These are phyloP conservation scores for Saccharum officinarum DNA, from an alignment of 176 grass and related monocot species.

Conservation along the genomic window DNA sequence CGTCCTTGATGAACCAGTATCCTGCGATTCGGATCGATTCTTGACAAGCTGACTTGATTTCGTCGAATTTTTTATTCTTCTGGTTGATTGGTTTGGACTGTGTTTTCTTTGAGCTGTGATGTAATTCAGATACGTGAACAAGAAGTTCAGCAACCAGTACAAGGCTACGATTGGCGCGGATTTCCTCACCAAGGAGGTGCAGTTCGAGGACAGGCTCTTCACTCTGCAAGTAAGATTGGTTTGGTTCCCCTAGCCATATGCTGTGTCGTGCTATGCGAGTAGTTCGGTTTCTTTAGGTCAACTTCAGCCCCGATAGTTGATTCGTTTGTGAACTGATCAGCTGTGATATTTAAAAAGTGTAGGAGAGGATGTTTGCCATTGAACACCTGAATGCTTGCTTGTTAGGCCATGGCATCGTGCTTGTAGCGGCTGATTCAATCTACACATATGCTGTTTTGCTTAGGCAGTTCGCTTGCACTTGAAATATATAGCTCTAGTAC, in stretches of 20 bases:
- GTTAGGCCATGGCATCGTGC: background rate
- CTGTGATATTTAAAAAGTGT: background rate
- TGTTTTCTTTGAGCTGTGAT: constrained; percentile 45
- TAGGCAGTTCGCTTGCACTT: background rate
- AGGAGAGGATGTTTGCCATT: background rate
- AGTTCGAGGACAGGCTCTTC: constrained; percentile 89
- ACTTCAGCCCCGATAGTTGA: background rate
- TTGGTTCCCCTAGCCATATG: background rate
- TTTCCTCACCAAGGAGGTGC: constrained; percentile 98
- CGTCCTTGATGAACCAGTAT: constrained; percentile 99
- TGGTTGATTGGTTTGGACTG: background rate
- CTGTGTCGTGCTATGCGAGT: background rate
- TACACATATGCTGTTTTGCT: background rate
- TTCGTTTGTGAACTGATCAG: background rate
- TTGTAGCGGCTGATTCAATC: background rate
- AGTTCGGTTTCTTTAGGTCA: background rate
- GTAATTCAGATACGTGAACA: constrained; percentile 92
- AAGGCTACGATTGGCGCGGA: constrained; percentile 97
- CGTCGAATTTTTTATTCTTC: background rate
- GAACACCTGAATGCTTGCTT: background rate
- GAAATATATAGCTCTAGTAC: background rate
- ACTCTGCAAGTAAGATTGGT: constrained; percentile 66
- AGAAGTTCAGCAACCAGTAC: constrained; percentile 98
- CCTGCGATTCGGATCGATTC: constrained; percentile 43
- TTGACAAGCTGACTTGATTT: background rate